These are phyloP conservation scores for Cryptococcus amylolentus DNA, from an alignment of 1,284 basidiomycete species.

Conservation along the genomic window DNA sequence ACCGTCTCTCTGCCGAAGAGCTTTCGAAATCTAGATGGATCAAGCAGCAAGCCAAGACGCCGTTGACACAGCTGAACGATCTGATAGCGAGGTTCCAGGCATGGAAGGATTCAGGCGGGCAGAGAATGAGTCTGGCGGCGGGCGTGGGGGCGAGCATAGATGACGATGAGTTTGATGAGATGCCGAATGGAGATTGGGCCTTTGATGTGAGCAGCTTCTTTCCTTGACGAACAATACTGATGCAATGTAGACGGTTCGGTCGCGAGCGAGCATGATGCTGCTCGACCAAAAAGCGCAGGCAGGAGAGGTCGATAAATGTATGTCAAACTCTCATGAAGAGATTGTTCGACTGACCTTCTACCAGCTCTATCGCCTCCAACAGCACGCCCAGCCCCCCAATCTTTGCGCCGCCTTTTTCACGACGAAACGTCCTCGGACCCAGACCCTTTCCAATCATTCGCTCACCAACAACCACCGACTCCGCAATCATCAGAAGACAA, in stretches of 20 bases:
- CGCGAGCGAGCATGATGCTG: slow-evolving; percentile 34
- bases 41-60: slow-evolving; percentile 66
- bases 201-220: slow-evolving; percentile 38
- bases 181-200: slow-evolving; percentile 42
- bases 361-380: slow-evolving; percentile 20
- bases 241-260: slow-evolving; percentile 36
- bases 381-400: slow-evolving; percentile 43
- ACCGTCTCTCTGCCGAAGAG: slow-evolving; percentile 88
- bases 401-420: slow-evolving; percentile 48
- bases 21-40: slow-evolving; percentile 91
- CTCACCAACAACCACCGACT: slow-evolving; percentile 32
- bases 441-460: slow-evolving; percentile 45
- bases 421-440: slow-evolving; percentile 41
- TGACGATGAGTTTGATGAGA: slow-evolving; percentile 42
- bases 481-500: slow-evolving; percentile 23
- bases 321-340: not conserved
- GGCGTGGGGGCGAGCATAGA: slow-evolving; percentile 47
- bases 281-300: slow-evolving; percentile 27
- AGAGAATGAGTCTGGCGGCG: slow-evolving; percentile 69
- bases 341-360: not conserved
- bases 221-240: not conserved
- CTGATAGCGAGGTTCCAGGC: slow-evolving; percentile 70
- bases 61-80: slow-evolving; percentile 73
- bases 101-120: slow-evolving; percentile 76
- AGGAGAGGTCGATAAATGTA: slow-evolving; percentile 17